These are phyloP conservation scores for Aspergillus tanneri DNA, from an alignment of 2,329 filamentous ascomycete species.

Conservation along the genomic window DNA sequence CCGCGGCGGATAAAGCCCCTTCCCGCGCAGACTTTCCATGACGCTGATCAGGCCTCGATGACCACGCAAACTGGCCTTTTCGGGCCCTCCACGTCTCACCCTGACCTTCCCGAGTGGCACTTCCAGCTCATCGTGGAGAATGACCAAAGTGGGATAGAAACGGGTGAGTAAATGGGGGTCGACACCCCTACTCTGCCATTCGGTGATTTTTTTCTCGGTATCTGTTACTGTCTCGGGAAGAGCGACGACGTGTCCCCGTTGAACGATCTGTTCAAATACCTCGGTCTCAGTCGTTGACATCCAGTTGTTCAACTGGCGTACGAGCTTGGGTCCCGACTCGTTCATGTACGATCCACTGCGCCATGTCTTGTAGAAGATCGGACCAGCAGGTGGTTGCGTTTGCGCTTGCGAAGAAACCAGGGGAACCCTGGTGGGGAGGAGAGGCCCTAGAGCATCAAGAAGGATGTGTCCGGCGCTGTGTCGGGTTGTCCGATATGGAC, in stretches of 20 bases:
- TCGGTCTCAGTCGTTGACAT: constrained; percentile 20
- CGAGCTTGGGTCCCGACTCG: constrained; percentile 69
- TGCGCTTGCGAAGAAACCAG: constrained; percentile 41
- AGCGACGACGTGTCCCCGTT: constrained; percentile 3
- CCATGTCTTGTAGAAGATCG: constrained; percentile 47
- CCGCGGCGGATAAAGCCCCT: constrained; percentile 34
- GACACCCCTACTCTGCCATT: constrained; percentile 23
- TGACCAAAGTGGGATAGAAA: constrained; percentile 56
- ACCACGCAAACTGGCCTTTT: constrained; percentile 60
- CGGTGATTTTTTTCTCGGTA: constrained; percentile 7
- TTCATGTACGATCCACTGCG: constrained; percentile 84
- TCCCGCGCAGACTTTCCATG: constrained; percentile 53
- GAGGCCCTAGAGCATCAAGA: constrained; percentile 60
- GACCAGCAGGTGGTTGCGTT: constrained; percentile 55
- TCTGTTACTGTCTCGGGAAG: constrained; percentile 5
- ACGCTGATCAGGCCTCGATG: constrained; percentile 75
- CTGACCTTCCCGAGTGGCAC: constrained; percentile 65
- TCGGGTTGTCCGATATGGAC: constrained; percentile 69
- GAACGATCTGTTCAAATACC: constrained; percentile 9
- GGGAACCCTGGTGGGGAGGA: constrained; percentile 48
- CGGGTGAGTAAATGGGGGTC: constrained; percentile 13
- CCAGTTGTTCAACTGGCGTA: constrained; percentile 59
- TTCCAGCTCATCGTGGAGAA: constrained; percentile 90
- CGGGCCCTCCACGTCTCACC: constrained; percentile 58
- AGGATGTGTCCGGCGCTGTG: constrained; percentile 86